These are phyloP conservation scores for Notholithocarpus densiflorus DNA, from an alignment of 306 rosid species.

Conservation along the genomic window DNA sequence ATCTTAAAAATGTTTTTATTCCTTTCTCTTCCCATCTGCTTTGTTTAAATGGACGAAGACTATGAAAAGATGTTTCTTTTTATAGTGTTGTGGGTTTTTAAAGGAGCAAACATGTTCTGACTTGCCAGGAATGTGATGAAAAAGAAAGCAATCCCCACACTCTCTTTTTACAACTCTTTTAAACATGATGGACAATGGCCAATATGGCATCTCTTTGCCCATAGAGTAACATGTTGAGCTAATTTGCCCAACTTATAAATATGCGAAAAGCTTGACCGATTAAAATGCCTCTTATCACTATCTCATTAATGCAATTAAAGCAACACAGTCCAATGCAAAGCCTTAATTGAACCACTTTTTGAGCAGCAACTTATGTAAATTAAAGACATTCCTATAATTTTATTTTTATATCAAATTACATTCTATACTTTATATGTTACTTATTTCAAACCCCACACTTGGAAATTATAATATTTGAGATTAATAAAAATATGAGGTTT, in stretches of 20 bases:
- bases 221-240: not conserved
- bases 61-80: slow-evolving; percentile 28
- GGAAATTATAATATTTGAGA: too few species aligned
- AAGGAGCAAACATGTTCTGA: slow-evolving; percentile 34
- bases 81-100: slow-evolving; percentile 27
- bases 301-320: not conserved
- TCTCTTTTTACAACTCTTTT: not conserved
- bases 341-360: not conserved
- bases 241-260: not conserved
- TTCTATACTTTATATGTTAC: too few species aligned
- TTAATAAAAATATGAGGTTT: too few species aligned
- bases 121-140: slow-evolving; percentile 51
- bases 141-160: slow-evolving; percentile 42
- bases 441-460: too few species aligned
- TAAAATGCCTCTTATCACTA: not conserved
- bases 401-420: too few species aligned
- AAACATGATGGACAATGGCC: not conserved
- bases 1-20: not conserved
- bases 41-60: slow-evolving; percentile 24
- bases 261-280: not conserved
- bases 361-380: not conserved
- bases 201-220: not conserved
- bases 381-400: too few species aligned
- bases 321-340: not conserved
- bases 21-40: not conserved